Percentiles rank a stretch among this genome's conserved stretches.
phyloP scores from a whole-genome alignment of 2,329 filamentous ascomycete genomes.

The Colletotrichum lini region DNA sequence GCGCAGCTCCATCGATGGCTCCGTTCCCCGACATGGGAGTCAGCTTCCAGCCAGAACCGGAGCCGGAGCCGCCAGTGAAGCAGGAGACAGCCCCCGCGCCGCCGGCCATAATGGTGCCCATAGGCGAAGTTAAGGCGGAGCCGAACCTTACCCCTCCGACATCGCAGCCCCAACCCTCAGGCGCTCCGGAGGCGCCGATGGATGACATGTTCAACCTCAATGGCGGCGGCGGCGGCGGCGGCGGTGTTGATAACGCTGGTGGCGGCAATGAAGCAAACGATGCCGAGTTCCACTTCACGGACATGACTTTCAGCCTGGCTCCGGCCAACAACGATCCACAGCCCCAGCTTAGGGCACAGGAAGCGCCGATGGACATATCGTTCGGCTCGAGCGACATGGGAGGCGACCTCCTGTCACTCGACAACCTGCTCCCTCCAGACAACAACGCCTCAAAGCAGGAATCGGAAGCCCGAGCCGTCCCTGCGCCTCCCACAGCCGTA shows the following conservation, averaged over 20 bases:
- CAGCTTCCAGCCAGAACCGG: slow-evolving; percentile 52
- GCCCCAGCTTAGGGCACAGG: slow-evolving; percentile 48
- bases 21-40: slow-evolving; percentile 72
- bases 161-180: slow-evolving; percentile 41
- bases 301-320: slow-evolving; percentile 70
- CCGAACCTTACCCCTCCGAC: slow-evolving; percentile 42
- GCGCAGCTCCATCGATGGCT: slow-evolving; percentile 60
- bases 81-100: slow-evolving; percentile 40
- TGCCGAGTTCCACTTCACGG: slow-evolving; percentile 66
- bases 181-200: slow-evolving; percentile 44
- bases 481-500: slow-evolving; percentile 42
- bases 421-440: slow-evolving; percentile 49
- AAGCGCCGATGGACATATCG: slow-evolving; percentile 62
- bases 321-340: slow-evolving; percentile 54
- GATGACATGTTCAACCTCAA: slow-evolving; percentile 36
- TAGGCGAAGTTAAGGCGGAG: slow-evolving; percentile 50
- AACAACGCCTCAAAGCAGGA: slow-evolving; percentile 28
- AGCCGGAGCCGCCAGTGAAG: slow-evolving; percentile 36
- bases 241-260: neutral
- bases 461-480: slow-evolving; percentile 1
- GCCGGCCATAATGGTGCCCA: slow-evolving; percentile 45
- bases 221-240: slow-evolving; percentile 38
- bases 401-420: slow-evolving; percentile 50
- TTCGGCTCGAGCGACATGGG: slow-evolving; percentile 56
- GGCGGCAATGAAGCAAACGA: slow-evolving; percentile 43